Conservation (phyloP, 345 rosid species). For the Acer negundo region DNA sequence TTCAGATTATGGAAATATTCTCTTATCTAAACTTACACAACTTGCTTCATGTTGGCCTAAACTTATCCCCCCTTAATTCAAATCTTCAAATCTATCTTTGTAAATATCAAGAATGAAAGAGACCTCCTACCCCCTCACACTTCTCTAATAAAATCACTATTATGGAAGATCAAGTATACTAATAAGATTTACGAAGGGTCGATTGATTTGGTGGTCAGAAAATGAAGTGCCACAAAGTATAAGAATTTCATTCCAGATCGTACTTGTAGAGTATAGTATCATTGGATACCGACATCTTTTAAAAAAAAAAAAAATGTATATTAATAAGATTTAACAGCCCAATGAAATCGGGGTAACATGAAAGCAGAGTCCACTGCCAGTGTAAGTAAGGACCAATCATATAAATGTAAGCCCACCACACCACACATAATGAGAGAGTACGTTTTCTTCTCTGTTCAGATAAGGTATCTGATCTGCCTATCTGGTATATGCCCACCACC, state of each 20-base stretch:
- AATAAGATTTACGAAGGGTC: no score
- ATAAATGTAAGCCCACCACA: not conserved
- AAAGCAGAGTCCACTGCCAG: not conserved
- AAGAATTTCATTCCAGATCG: no score
- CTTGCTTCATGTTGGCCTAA: not conserved
- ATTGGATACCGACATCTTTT: no score
- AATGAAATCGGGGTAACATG: not conserved
- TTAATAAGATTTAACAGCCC: no score
- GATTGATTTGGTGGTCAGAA: no score
- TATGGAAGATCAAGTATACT: not conserved
- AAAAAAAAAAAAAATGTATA: no score
- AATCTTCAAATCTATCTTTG: not conserved
- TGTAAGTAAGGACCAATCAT: not conserved
- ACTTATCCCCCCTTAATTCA: not conserved
- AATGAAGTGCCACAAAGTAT: no score
- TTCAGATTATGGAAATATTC: constrained; percentile 4
- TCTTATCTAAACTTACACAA: not conserved
- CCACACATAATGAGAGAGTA: no score
- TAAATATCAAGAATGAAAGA: not conserved
- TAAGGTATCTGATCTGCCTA: constrained; percentile 4
- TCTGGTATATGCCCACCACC: not conserved
- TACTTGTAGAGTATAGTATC: no score
- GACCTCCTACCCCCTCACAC: not conserved
- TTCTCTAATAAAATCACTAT: no score
- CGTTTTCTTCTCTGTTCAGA: not conserved